These are phyloP conservation scores for Aspergillus pseudotamarii DNA, from an alignment of 2,329 filamentous ascomycete species.

Conservation along the genomic window DNA sequence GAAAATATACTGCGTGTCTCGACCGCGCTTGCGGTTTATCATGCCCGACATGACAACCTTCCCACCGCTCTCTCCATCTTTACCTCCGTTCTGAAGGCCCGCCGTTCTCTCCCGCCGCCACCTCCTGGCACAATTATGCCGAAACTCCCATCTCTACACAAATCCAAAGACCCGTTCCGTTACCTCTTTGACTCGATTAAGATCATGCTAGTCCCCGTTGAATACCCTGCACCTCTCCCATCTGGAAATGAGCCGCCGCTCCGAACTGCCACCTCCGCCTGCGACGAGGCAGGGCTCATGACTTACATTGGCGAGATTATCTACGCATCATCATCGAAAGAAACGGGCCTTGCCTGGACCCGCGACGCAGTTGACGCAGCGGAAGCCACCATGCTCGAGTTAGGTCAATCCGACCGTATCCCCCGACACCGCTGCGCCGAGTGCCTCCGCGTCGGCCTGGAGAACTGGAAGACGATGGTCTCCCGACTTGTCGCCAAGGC, in stretches of 20 bases:
- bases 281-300: constrained; percentile 83
- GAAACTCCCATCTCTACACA: constrained; percentile 25
- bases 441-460: constrained; percentile 74
- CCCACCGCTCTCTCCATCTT: constrained; percentile 77
- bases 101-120: constrained; percentile 59
- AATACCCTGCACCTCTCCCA: constrained; percentile 70
- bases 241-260: constrained; percentile 70
- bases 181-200: constrained; percentile 44
- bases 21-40: constrained; percentile 77
- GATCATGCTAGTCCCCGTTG: constrained; percentile 54
- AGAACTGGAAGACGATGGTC: constrained; percentile 85
- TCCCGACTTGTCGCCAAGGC: constrained; percentile 57
- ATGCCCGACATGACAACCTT: constrained; percentile 69
- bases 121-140: constrained; percentile 30
- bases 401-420: constrained; percentile 33
- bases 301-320: constrained; percentile 94
- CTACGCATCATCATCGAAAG: constrained; percentile 66
- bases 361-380: constrained; percentile 81
- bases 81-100: constrained; percentile 78
- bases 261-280: constrained; percentile 67
- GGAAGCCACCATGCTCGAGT: constrained; percentile 60
- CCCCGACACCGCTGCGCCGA: constrained; percentile 69
- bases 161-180: constrained; percentile 31
- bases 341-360: constrained; percentile 85
- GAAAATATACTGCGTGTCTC: constrained; percentile 74